Evolutionary conservation across 768 basidiomycete genomes (phyloP).

Genomic region (Calocera viscosa): DNA sequence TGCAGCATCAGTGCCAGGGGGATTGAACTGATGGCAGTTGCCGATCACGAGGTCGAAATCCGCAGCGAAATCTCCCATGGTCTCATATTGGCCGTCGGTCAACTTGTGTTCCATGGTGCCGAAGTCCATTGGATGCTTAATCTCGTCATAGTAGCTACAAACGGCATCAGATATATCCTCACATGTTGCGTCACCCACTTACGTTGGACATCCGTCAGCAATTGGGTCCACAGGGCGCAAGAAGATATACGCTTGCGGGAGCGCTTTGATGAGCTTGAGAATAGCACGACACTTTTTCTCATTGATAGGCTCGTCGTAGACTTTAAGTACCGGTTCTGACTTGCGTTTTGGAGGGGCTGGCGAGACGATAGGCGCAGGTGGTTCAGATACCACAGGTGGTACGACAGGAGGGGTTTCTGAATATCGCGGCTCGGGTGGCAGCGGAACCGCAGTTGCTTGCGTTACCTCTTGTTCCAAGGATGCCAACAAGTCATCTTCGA

Average conservation of each 20-base stretch:
- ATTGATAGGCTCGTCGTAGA: constrained; percentile 39
- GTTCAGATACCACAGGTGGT: background rate
- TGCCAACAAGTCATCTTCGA: background rate
- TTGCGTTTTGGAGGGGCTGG: background rate
- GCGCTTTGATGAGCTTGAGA: constrained; percentile 43
- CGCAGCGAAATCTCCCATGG: constrained; percentile 67
- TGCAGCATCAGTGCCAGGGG: constrained; percentile 60
- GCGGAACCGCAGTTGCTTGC: background rate
- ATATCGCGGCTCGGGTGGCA: background rate
- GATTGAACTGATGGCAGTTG: constrained; percentile 92
- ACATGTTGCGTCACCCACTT: constrained; percentile 22
- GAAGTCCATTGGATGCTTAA: constrained; percentile 87
- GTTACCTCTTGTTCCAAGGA: constrained; percentile 1
- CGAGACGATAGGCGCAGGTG: background rate
- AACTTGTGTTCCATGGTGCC: constrained; percentile 65
- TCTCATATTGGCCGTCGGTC: constrained; percentile 50
- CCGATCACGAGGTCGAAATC: constrained; percentile 73
- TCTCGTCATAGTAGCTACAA: constrained; percentile 82
- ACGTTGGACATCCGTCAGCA: constrained; percentile 83
- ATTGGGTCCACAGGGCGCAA: constrained; percentile 70
- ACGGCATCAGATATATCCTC: background rate
- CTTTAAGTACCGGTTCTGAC: background rate
- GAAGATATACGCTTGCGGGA: constrained; percentile 65
- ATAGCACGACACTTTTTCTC: constrained; percentile 74
- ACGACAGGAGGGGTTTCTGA: background rate